Conservation (phyloP, 192 early-diverging fungal species). For the Obelidium mucronatum region DNA sequence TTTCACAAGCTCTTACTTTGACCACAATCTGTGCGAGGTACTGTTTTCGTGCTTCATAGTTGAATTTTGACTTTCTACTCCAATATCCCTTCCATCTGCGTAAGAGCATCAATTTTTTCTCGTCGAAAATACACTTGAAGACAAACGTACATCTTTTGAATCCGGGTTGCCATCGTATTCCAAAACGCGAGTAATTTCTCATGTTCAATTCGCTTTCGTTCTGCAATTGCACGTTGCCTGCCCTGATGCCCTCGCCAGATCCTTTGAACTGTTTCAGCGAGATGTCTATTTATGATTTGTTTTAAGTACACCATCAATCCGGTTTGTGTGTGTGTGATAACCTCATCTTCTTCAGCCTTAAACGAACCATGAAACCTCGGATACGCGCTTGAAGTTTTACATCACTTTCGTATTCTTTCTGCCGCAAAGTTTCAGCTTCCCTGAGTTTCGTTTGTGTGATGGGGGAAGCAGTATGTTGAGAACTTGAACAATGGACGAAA, state of each 20-base stretch:
- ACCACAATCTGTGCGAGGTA: slow-evolving; percentile 36
- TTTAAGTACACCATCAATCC: too few species aligned
- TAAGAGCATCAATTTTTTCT: background rate
- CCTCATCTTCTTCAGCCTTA: background rate
- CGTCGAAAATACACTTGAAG: background rate
- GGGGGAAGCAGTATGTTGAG: background rate
- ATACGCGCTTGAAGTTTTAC: slow-evolving; percentile 24
- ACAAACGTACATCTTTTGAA: slow-evolving; percentile 54
- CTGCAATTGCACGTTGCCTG: slow-evolving; percentile 20
- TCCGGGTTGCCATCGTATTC: slow-evolving; percentile 38
- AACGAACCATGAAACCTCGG: slow-evolving; percentile 5
- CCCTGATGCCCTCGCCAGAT: slow-evolving; percentile 44
- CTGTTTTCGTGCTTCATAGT: slow-evolving; percentile 49
- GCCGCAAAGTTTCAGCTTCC: slow-evolving; percentile 10
- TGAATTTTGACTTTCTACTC: slow-evolving; percentile 47
- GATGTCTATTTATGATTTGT: too few species aligned
- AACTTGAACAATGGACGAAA: too few species aligned
- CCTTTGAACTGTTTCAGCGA: slow-evolving; percentile 47
- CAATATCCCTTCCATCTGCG: slow-evolving; percentile 54
- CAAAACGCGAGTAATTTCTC: slow-evolving; percentile 32
- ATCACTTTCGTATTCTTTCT: slow-evolving; percentile 22
- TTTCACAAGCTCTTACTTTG: slow-evolving; percentile 8
- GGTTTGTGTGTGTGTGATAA: too few species aligned
- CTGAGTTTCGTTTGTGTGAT: background rate
- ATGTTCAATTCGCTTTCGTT: slow-evolving; percentile 26